Evolutionary conservation across 306 rosid species (phyloP), one percentile per base, ranked within the genome.

Genomic region (Trifolium subterraneum): DNA sequence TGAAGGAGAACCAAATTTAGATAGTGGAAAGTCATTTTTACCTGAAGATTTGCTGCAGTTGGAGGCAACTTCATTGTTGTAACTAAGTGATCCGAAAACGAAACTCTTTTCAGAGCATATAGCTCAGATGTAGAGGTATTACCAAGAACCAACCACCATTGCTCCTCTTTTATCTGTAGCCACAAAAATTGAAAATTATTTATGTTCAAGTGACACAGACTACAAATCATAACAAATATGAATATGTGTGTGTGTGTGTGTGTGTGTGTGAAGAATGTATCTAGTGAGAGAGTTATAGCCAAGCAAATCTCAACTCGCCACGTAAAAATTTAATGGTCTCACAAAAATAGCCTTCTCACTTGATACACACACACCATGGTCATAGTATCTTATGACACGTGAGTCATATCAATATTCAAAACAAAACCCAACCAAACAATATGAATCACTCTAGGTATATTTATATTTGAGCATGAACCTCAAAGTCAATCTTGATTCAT

Each of bases 71-170:
- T 87, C 98, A 94, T 91, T 58, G 84, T 78, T 56, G 98, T 91
- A 76, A 81, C 84, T 71, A 90, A 83, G 58, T 84, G 90, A 83
- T 86, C 93, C 23, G 93, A 59, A 82, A 91, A 87, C 58, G 97
- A 89, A 58, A 94, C 91, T 78, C 97, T 87, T 75, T 86, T 91
- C 79, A 94, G 61, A 59, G 91, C 97, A 83, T 87, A 81, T 65
- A 94, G 77, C 79, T 91, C 98, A 41, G 84, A 86, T 0, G 91
- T 88, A 27, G 88, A 59, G 71, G 90, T 84, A 84, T 91, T 91
- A 27, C 97, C 96, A 54, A 94, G 96, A 80, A 94, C 76, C 81
- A 94, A 83, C 98, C 97, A 94, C 98, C 98, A 94, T 76, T 91
- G 96, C 76, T 94, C 98, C 68, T 86, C 90, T 91, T 93, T 93